Evolutionary conservation across 1,284 basidiomycete genomes (phyloP).

Genomic region (Butyriboletus appendiculatus): DNA sequence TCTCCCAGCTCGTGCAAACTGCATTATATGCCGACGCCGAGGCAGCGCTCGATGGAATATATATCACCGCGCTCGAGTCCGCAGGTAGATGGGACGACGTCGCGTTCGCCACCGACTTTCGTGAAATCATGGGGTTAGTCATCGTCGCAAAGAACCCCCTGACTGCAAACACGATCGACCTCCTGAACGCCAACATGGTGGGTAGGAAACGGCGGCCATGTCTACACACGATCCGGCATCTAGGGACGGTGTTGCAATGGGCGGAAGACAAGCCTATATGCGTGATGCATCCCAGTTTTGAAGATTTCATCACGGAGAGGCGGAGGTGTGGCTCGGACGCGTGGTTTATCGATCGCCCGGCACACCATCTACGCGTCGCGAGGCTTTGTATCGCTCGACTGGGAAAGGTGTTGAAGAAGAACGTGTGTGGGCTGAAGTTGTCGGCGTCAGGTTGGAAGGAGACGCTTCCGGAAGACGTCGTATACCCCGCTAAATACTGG

Average conservation of each 20-base stretch:
- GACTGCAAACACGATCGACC: conserved; percentile 26
- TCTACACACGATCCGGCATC: conserved; percentile 30
- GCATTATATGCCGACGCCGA: conserved; percentile 29
- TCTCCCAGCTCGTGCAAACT: conserved; percentile 27
- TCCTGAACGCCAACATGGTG: conserved; percentile 20
- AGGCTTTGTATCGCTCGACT: conserved; percentile 27
- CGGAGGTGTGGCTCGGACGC: conserved; percentile 27
- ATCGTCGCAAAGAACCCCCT: conserved; percentile 33
- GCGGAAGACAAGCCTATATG: conserved; percentile 29
- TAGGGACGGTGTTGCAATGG: conserved; percentile 33
- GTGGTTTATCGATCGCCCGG: conserved; percentile 31
- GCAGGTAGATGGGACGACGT: conserved; percentile 33
- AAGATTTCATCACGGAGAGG: conserved; percentile 33
- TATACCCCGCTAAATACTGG: conserved; percentile 29
- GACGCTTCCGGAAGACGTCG: conserved; percentile 26
- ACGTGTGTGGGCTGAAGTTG: conserved; percentile 24
- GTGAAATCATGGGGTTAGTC: conserved; percentile 36
- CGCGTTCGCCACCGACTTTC: conserved; percentile 32
- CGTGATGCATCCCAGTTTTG: conserved; percentile 37
- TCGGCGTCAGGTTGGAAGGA: conserved; percentile 16
- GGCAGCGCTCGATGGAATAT: conserved; percentile 33
- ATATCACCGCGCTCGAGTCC: conserved; percentile 34
- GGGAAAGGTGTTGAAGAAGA: conserved; percentile 26
- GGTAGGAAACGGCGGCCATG: conserved; percentile 25
- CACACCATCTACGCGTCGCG: conserved; percentile 27